Base-by-base conservation (phyloP, 768 basidiomycete genomes). In the Mycena metata region DNA sequence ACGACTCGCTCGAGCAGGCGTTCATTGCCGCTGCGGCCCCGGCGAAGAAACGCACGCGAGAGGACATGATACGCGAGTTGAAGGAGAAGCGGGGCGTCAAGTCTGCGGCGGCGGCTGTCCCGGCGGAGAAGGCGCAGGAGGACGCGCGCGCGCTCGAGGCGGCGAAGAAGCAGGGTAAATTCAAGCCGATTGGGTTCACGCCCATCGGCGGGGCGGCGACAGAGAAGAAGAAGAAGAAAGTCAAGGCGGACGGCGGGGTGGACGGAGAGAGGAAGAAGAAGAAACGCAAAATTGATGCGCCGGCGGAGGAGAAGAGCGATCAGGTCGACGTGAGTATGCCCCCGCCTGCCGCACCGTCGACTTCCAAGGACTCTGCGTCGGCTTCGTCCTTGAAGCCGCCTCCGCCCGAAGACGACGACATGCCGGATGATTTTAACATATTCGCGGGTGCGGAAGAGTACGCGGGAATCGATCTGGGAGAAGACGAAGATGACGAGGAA, bases 401-500 rank as follows among this genome's bases (percentile, higher is more conserved):
- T 7, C 72, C 76, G 12, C 76, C 79, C 0, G 80, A 84, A 59
- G 77, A 80, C 5, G 77, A 80, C 5, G 82, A 82, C 64, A 78
- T 82, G 8, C 69, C 82, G 9, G 76, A 80, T n/a, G 89, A 94
- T 59, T 86, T 94, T 46, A 93, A 97, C 75, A 96, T 98, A 47
- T 98, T 98, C 76, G 92, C 89, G 2, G 96, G 83, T 60, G 93
- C 89, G 6, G 95, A 91, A 11, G 94, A 94, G 55, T 98, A 96
- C 75, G 85, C 91, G 58, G 93, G 93, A 1, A 76, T 92, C 9
- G 85, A 88, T 51, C 70, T 87, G 5, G 86, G 80, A 5, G 89
- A 83, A 23, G 87, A 87, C 55, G 86, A 88, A 21, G 89, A 86
- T 36, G 84, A 85, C 39, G 39, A 39, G 39, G 39, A 39, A 39